Evolutionary conservation across 352 stramenopile genomes (phyloP), one percentile per base, ranked within the genome.

Genomic region (Elongisporangium senticosum): DNA sequence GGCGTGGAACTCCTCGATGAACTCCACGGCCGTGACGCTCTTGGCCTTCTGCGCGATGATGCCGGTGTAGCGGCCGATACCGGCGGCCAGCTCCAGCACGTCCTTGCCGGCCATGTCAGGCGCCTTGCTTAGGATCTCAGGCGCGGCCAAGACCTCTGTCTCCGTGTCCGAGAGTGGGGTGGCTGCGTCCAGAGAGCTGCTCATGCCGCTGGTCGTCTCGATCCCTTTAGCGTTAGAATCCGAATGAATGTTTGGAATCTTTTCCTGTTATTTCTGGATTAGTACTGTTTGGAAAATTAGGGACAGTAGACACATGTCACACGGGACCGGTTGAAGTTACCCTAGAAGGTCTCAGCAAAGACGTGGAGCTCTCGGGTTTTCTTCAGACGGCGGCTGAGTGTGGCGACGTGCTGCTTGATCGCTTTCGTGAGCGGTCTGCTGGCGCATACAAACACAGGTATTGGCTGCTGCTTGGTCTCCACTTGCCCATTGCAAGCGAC

Each of bases 1-100:
- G 43, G 86, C 76, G 62, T 89, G 76, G 62, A 93, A 91, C 26
- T 89, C 83, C 21, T 87, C 69, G 24, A 90, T 90, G 67, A 90
- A 90, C 64, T 90, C 81, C 40, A 90, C 81, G 2, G 81, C 81
- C 43, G 69, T 83, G 15, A 90, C 66, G 6, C 58, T 74, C 56
- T 83, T 80, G 59, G 81, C 79, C 7, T 40, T 68, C 24, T 73
- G 59, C 49, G 24, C 73, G 37, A 90, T 69, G 26, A 84, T 66
- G 10, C 77, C 70, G 3, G 81, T 90, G 73, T 84, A 90, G 28
- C 80, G 78, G 6, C 80, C 80, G 55, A 89, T 90, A 4, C 80
- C 80, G 8, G 78, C 69, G 8, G 76, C 80, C 13, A 90, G 62
- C 53, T 90, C 80, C 21, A 90, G 63, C 51, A 90, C 80, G 59